A percentile compares a stretch with the other conserved stretches of the same genome.
phyloP scores from a whole-genome alignment of 2,329 filamentous ascomycete genomes.

The Stagonosporopsis chrysanthemi region DNA sequence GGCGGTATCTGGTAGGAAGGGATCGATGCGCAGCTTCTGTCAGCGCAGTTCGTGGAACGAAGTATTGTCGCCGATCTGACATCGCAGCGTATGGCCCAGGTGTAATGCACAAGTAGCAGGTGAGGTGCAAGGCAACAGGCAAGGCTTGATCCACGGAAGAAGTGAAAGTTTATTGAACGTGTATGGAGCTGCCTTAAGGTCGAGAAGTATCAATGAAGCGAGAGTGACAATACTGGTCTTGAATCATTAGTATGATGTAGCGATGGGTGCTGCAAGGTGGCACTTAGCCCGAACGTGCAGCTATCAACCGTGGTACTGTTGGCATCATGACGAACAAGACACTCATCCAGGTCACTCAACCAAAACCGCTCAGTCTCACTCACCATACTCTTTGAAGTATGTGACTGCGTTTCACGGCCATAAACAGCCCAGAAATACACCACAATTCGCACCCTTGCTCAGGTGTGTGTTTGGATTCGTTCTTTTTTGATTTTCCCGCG shows the following conservation, averaged over 20 bases:
- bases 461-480: too few species aligned
- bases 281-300: not conserved
- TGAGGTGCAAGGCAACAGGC: too few species aligned
- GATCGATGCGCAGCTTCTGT: not conserved
- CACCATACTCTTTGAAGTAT: too few species aligned
- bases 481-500: too few species aligned
- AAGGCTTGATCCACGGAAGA: too few species aligned
- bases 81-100: not conserved
- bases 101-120: not conserved
- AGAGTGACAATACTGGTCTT: not conserved
- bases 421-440: too few species aligned
- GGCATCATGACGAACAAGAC: conserved; percentile 2
- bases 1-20: not conserved
- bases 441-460: too few species aligned
- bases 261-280: not conserved
- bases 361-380: too few species aligned
- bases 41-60: not conserved
- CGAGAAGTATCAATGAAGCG: not conserved
- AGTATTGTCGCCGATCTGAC: not conserved
- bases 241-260: not conserved
- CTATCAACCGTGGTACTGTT: not conserved
- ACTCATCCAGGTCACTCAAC: not conserved
- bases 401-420: too few species aligned
- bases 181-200: too few species aligned
- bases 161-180: too few species aligned